phyloP scores from a whole-genome alignment of 805 yeast species.

The Lipomyces chichibuensis region DNA sequence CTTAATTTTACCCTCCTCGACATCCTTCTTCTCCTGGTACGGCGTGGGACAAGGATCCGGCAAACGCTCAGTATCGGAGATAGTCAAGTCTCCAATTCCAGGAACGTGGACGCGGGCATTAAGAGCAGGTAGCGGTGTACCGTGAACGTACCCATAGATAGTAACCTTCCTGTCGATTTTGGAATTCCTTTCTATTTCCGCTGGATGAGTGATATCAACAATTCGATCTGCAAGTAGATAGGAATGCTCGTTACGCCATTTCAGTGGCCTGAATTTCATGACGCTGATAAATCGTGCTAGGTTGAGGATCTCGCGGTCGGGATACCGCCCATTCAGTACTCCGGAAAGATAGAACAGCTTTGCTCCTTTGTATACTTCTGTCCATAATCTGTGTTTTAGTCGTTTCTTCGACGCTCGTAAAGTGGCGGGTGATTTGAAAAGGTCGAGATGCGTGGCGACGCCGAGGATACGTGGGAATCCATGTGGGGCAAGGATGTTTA shows the following conservation, averaged over 20 bases:
- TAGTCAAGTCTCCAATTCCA: conserved; percentile 89
- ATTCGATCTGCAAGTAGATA: conserved; percentile 88
- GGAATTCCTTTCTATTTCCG: conserved; percentile 70
- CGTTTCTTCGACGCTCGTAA: conserved; percentile 88
- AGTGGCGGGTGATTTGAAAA: conserved; percentile 86
- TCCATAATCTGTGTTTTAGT: conserved; percentile 94
- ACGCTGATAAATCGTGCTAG: conserved; percentile 90
- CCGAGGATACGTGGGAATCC: conserved; percentile 99
- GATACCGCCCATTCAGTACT: conserved; percentile 95
- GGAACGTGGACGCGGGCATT: conserved; percentile 87
- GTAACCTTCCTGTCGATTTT: conserved; percentile 90
- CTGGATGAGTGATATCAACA: conserved; percentile 93
- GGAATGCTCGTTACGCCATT: conserved; percentile 99
- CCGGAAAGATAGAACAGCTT: conserved; percentile 92
- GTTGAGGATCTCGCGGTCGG: conserved; percentile 93
- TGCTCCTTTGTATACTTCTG: conserved; percentile 98
- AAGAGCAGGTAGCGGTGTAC: conserved; percentile 73
- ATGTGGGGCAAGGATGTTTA: conserved; percentile 94
- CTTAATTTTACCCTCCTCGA: conserved; percentile 64
- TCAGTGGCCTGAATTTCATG: conserved; percentile 98
- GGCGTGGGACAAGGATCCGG: conserved; percentile 99
- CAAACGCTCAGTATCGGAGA: conserved; percentile 76
- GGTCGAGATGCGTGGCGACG: conserved; percentile 91
- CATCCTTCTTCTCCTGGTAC: conserved; percentile 79
- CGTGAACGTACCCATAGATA: conserved; percentile 91